These are phyloP conservation scores for Niveomyces coronatus DNA, from an alignment of 2,329 filamentous ascomycete genomes.

Conservation along the genomic window DNA sequence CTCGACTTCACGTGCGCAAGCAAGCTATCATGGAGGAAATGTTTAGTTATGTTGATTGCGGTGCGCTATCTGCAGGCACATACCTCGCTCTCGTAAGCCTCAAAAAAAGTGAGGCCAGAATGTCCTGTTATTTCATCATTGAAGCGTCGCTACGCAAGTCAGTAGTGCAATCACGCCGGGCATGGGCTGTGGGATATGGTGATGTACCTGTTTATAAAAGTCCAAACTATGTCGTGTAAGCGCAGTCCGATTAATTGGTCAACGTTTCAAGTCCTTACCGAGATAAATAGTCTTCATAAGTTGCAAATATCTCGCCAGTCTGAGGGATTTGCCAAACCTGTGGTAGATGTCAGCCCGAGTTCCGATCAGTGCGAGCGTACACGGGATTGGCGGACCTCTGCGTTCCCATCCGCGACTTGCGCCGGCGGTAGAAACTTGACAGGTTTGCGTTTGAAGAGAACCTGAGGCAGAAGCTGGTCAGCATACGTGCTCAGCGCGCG, in stretches of 20 bases:
- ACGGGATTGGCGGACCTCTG: constrained; percentile 60
- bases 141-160: constrained; percentile 58
- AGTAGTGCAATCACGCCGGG: neutral
- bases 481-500: neutral
- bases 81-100: constrained; percentile 86
- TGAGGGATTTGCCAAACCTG: constrained; percentile 88
- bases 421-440: constrained; percentile 70
- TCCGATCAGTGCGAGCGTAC: neutral
- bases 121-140: constrained; percentile 95
- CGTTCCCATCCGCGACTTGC: constrained; percentile 66
- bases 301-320: constrained; percentile 81
- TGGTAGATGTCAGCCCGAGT: constrained; percentile 8
- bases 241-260: neutral
- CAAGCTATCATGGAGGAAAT: constrained; percentile 38
- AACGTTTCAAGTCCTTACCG: constrained; percentile 45
- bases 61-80: constrained; percentile 22
- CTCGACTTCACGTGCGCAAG: constrained; percentile 80
- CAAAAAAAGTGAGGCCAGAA: constrained; percentile 83
- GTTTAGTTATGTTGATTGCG: neutral
- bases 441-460: constrained; percentile 92
- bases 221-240: constrained; percentile 54
- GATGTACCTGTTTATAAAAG: constrained; percentile 77
- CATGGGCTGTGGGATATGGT: constrained; percentile 13
- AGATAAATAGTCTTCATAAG: constrained; percentile 78
- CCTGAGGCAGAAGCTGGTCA: constrained; percentile 39